A percentile compares a stretch with the other conserved stretches of the same genome.
These are phyloP conservation scores for Tolypocladium paradoxum DNA, from an alignment of 2,329 filamentous ascomycete genomes.

Conservation along the genomic window DNA sequence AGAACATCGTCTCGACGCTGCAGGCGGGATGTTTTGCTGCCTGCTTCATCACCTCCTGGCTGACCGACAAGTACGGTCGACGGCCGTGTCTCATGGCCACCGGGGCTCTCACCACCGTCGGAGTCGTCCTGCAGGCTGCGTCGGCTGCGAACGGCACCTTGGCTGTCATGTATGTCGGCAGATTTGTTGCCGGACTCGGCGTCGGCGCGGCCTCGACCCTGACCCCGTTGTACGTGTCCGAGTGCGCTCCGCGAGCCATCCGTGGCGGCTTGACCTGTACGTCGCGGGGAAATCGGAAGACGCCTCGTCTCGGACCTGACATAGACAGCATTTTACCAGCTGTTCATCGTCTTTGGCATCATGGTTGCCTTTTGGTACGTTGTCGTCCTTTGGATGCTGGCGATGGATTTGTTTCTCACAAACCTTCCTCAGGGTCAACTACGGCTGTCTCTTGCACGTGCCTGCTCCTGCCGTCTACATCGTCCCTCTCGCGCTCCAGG, in stretches of 20 bases:
- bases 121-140: slow-evolving; percentile 53
- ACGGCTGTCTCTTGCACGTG: slow-evolving; percentile 37
- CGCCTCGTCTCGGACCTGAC: not conserved
- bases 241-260: slow-evolving; percentile 39
- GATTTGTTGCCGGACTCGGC: slow-evolving; percentile 40
- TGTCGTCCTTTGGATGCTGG: not conserved
- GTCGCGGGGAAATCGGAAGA: slow-evolving; percentile 1
- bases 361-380: slow-evolving; percentile 30
- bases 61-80: slow-evolving; percentile 45
- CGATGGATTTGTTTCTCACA: not conserved
- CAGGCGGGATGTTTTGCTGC: slow-evolving; percentile 59
- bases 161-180: slow-evolving; percentile 53
- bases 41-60: slow-evolving; percentile 44
- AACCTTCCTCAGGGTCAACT: slow-evolving; percentile 41
- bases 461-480: slow-evolving; percentile 40
- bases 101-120: slow-evolving; percentile 46
- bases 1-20: slow-evolving; percentile 60
- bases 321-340: slow-evolving; percentile 31
- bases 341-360: slow-evolving; percentile 35
- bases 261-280: slow-evolving; percentile 36
- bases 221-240: slow-evolving; percentile 34
- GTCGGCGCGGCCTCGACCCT: slow-evolving; percentile 38
- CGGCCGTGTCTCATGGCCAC: slow-evolving; percentile 42
- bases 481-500: slow-evolving; percentile 54
- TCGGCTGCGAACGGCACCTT: slow-evolving; percentile 43